Evolutionary conservation across 1,139 yeast species (phyloP), one percentile per base, ranked within the genome.

Genomic region (Arxiozyma telluris): DNA sequence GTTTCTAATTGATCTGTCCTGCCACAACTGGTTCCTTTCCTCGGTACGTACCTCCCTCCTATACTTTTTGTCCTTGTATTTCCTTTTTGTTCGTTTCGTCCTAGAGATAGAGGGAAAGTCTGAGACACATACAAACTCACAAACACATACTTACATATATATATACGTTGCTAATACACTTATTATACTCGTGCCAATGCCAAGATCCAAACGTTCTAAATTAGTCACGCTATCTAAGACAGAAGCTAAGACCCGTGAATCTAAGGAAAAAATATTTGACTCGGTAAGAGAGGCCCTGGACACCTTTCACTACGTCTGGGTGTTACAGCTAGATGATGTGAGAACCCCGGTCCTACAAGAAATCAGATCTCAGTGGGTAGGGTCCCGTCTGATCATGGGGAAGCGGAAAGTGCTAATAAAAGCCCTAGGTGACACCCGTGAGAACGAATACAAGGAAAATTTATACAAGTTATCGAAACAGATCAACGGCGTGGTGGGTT

Each of bases 281-380:
- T 96, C 90, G 61, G 85, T 93, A 54, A 83, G 96, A 73, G 79
- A 79, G 58, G 83, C 87, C 23, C 79, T 93, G 57, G 98, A 93
- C 65, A 76, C 80, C 52, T 86, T 75, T 73, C 81, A 81, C 66
- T 88, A 83, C 71, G 84, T 82, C 50, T 93, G 96, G 93, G 85
- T 90, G 41, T 80, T 94, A 61, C 81, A 83, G 60, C 81, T 93
- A 59, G 94, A 89, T 67, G 94, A 91, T 73, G 96, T 93, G 69
- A 86, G 98, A 74, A 94, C 96, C 58, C 96, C 96, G 54, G 96
- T 91, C 55, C 77, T 93, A 64, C 96, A 93, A 72, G 96, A 89
- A 63, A 84, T 93, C 57, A 82, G 98, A 76, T 79, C 81, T 48
- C 95, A 89, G 63, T 93, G 98, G 98, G 73, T 74, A 46, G 98